Evolutionary conservation across 495 filamentous ascomycete genomes (phyloP).

Genomic region (Tuber indicum): DNA sequence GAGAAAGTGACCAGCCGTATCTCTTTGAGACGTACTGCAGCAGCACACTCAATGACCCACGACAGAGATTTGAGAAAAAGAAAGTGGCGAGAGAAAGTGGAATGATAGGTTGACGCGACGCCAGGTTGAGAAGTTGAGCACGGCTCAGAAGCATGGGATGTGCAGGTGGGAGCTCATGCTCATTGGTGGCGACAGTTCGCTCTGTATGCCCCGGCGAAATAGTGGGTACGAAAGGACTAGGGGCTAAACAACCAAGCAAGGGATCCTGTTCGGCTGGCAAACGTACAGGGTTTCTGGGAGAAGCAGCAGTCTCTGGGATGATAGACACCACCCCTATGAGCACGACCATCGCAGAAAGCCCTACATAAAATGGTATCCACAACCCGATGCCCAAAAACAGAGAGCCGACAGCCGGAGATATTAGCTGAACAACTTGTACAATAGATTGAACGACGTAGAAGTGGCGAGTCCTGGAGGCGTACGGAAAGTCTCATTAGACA

Average conservation of each 20-base stretch:
- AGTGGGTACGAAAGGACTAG: neutral
- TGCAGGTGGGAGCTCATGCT: neutral
- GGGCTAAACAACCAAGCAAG: neutral
- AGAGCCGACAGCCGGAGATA: neutral
- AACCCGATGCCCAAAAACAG: neutral
- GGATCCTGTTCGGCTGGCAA: neutral
- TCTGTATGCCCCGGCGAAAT: neutral
- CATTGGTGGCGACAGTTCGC: neutral
- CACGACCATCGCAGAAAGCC: slow-evolving; percentile 3
- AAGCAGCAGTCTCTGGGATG: neutral
- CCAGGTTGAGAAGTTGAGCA: neutral
- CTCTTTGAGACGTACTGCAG: slow-evolving; percentile 2
- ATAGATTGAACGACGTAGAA: slow-evolving; percentile 1
- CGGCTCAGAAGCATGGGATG: neutral
- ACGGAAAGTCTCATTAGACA: neutral
- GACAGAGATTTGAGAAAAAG: neutral
- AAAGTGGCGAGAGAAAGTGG: slow-evolving; percentile 8
- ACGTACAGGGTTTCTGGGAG: neutral
- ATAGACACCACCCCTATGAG: neutral
- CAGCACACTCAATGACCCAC: neutral
- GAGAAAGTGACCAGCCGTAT: slow-evolving; percentile 12
- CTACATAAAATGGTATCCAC: slow-evolving; percentile 12
- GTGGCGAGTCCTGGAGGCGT: neutral
- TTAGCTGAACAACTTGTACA: neutral
- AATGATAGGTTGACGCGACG: slow-evolving; percentile 4